Conservation (phyloP, 257 asterid genomes). For the Forsythia suspensa region DNA sequence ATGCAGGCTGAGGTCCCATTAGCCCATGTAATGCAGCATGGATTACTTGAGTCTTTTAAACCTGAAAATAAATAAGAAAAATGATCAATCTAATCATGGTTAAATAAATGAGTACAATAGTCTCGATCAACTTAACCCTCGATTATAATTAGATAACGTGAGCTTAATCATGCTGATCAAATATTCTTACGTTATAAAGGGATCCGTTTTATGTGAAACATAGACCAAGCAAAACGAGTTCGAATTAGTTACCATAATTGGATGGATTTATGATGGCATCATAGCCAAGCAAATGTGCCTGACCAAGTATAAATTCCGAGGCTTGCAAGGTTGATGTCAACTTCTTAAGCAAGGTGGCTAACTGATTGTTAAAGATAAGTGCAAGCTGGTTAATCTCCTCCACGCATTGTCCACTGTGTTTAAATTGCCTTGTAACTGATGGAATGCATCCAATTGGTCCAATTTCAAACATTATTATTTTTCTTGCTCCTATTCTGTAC, state of each 20-base stretch:
- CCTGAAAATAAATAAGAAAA: constrained; percentile 29
- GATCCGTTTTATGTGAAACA: neutral
- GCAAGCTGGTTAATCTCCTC: constrained; percentile 46
- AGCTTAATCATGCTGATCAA: too few relatives aligned
- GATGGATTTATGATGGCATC: constrained; percentile 56
- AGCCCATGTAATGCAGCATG: constrained; percentile 64
- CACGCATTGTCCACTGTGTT: constrained; percentile 47
- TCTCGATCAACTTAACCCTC: too few relatives aligned
- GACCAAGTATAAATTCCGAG: constrained; percentile 58
- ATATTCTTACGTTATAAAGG: too few relatives aligned
- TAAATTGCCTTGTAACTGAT: constrained; percentile 25
- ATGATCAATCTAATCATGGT: neutral
- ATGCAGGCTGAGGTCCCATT: constrained; percentile 74
- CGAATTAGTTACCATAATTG: constrained; percentile 44
- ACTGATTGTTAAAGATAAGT: constrained; percentile 40
- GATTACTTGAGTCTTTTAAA: constrained; percentile 45
- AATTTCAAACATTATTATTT: constrained; percentile 56
- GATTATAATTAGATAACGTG: too few relatives aligned
- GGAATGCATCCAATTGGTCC: constrained; percentile 91
- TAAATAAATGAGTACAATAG: neutral
- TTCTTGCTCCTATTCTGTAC: constrained; percentile 68
- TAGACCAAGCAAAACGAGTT: neutral
- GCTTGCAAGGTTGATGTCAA: constrained; percentile 41
- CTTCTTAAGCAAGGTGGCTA: constrained; percentile 38
- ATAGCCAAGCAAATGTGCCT: constrained; percentile 46